Base-by-base conservation (phyloP, 2,329 filamentous ascomycete species). In the Epichloe typhina region DNA sequence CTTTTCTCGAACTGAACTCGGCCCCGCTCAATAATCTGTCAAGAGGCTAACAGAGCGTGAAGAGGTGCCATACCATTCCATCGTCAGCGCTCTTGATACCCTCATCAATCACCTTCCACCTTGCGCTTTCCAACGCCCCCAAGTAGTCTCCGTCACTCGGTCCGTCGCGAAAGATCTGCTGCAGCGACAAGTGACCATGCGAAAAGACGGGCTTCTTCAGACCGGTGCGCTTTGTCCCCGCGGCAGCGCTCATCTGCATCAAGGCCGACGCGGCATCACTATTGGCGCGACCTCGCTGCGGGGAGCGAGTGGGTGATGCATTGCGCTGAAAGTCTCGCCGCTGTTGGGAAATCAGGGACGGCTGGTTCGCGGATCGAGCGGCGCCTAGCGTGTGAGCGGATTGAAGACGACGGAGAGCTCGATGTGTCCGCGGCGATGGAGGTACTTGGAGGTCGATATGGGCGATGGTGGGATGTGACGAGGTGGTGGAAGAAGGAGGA, bases 111-210 rank as follows among this genome's bases (percentile, higher is more conserved):
- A 91, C 83, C 59, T 85, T 84, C 67, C 83, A 79, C 47, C 86
- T 77, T 59, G 84, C 72, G 58, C 83, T 84, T 59, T 86, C 82
- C 47, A 91, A 69, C 8, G 82, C 82, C 17, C 78, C 77, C 23
- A 74, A 64, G 23, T 84, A 72, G 64, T 93, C 82, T 19, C 82
- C 85, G 56, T 82, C 77, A 2, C 81, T 79, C 2, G 89, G 88
- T 0, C 89, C 90, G 55, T 91, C 88, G 57, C 87, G 81, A 45
- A 96, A 74, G 44, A 95, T 75, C 55, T 80, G 74, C 62, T 95
- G 88, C 31, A 96, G 68, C 21, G 79, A 77, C 60, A 84, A 69
- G 52, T 70, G 66, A n/a, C 72, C 68, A 58, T 83, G 77, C 26
- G 77, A 69, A 52, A 70, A 69, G 51, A 69, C 65, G 37, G 68